Conservation (phyloP, 305 asterid species). For the Withania somnifera region DNA sequence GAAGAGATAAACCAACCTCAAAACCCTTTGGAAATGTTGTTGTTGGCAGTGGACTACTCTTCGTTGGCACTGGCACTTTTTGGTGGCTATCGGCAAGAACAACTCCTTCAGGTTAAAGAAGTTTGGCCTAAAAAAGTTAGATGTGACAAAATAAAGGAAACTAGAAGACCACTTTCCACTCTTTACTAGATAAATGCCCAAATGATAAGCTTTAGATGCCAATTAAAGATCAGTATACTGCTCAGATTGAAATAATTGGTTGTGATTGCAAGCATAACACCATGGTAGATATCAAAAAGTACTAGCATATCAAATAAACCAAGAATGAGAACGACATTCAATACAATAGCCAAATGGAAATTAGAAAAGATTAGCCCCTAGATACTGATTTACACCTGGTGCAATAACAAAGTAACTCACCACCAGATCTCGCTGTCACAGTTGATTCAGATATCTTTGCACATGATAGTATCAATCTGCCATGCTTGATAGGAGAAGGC, state of each 20-base stretch:
- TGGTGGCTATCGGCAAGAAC: conserved; percentile 32
- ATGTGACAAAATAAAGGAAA: not conserved
- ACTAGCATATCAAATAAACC: not conserved
- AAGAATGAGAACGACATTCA: not conserved
- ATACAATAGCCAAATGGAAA: not conserved
- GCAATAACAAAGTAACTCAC: conserved; percentile 22
- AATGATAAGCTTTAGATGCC: not conserved
- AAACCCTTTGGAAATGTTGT: conserved; percentile 64
- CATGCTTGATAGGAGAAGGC: conserved; percentile 31
- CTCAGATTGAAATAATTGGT: not conserved
- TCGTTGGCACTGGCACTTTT: conserved; percentile 23
- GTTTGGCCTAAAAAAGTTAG: conserved; percentile 13
- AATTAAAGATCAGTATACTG: not conserved
- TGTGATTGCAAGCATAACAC: not conserved
- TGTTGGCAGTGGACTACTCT: conserved; percentile 25
- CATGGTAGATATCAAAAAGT: not conserved
- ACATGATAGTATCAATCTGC: conserved; percentile 36
- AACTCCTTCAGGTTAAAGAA: conserved; percentile 44
- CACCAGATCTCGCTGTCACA: conserved; percentile 34
- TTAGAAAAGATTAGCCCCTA: not conserved
- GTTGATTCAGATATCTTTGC: conserved; percentile 52
- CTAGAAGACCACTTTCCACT: not conserved
- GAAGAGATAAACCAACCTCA: conserved; percentile 34
- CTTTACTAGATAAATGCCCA: not conserved
- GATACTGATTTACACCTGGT: not conserved